Evolutionary conservation across 805 yeast species (phyloP).

Genomic region (Dipodascus albidus): DNA sequence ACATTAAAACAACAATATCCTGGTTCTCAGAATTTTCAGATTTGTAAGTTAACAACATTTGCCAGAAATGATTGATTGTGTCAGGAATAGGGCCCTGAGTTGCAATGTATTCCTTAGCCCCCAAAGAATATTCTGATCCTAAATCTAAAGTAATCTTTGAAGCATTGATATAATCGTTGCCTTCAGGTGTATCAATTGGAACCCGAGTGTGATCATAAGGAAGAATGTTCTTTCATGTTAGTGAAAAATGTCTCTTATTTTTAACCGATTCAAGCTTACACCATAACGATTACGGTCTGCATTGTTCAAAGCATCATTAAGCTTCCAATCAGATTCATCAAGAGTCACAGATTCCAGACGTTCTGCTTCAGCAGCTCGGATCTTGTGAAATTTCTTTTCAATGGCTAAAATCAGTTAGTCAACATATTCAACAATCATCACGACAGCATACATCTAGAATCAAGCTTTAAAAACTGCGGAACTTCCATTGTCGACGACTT

Average conservation of each 20-base stretch:
- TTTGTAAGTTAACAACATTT: constrained; percentile 35
- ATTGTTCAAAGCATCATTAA: constrained; percentile 12
- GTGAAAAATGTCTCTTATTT: background rate
- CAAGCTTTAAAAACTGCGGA: background rate
- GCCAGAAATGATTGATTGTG: constrained; percentile 80
- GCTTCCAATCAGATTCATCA: constrained; percentile 16
- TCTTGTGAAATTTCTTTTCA: background rate
- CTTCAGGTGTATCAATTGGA: background rate
- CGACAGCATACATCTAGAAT: background rate
- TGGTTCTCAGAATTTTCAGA: background rate
- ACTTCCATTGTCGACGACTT: background rate
- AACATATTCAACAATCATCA: background rate
- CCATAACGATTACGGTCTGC: constrained; percentile 40
- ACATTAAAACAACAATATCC: constrained; percentile 49
- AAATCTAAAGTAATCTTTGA: constrained; percentile 46
- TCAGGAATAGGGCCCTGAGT: constrained; percentile 76
- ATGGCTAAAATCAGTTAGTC: constrained; percentile 1
- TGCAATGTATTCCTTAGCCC: constrained; percentile 41
- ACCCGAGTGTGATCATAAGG: background rate
- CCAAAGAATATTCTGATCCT: constrained; percentile 27
- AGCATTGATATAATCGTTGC: constrained; percentile 72
- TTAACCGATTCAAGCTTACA: background rate
- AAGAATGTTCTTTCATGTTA: background rate
- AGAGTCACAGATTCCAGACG: constrained; percentile 10
- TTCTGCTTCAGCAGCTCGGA: background rate